These are phyloP conservation scores for Potentilla sterilis DNA, from an alignment of 306 rosid genomes.

Conservation along the genomic window DNA sequence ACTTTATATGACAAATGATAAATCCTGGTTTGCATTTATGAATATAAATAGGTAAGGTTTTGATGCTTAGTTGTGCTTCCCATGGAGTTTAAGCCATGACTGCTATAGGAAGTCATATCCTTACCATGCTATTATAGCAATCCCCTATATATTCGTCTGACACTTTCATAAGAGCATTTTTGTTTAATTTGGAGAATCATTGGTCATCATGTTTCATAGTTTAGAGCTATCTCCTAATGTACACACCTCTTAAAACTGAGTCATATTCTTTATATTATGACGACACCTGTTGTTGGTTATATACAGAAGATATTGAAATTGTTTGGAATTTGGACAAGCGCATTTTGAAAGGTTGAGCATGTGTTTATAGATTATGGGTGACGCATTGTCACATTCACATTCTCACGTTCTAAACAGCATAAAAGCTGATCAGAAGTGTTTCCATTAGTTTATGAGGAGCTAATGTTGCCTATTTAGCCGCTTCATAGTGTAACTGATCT, in stretches of 20 bases:
- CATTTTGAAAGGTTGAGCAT: background rate
- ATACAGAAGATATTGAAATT: background rate
- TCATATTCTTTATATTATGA: background rate
- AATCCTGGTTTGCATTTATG: conserved; percentile 1
- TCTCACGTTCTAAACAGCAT: background rate
- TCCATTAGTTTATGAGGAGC: background rate
- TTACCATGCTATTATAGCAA: background rate
- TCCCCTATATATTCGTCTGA: background rate
- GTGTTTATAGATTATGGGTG: background rate
- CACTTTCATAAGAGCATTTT: background rate
- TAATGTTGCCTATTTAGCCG: background rate
- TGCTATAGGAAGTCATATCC: background rate
- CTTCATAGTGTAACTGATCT: background rate
- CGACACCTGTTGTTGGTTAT: background rate
- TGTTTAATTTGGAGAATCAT: background rate
- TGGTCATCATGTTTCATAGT: background rate
- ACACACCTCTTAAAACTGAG: background rate
- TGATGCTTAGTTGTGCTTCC: background rate
- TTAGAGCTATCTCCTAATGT: background rate
- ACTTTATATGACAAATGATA: background rate
- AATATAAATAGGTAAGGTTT: background rate
- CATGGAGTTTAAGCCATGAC: background rate
- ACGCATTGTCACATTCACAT: background rate
- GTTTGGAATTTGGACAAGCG: background rate
- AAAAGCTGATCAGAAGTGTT: conserved; percentile 8